These are phyloP conservation scores for Setaria viridis DNA, from an alignment of 202 grass and related monocot species.

Conservation along the genomic window DNA sequence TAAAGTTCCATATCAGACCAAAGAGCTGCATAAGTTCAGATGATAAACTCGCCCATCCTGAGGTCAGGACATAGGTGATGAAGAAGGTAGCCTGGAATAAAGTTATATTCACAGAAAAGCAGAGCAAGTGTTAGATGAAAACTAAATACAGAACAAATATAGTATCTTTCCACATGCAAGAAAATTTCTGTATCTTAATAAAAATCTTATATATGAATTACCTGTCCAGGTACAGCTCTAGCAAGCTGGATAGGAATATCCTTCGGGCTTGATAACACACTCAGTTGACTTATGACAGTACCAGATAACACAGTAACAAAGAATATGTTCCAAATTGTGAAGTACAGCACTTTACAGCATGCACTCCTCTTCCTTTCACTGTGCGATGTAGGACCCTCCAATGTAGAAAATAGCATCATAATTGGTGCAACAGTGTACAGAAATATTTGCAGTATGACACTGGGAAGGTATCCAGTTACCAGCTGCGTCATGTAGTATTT, in stretches of 20 bases:
- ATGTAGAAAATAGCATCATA: slow-evolving; percentile 91
- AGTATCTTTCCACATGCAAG: slow-evolving; percentile 18
- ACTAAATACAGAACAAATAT: slow-evolving; percentile 8
- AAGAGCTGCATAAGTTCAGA: slow-evolving; percentile 92
- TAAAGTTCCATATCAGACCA: slow-evolving; percentile 70
- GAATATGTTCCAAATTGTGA: slow-evolving; percentile 92
- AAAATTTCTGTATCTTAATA: not conserved
- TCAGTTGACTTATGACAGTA: slow-evolving; percentile 77
- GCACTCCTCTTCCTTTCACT: slow-evolving; percentile 94
- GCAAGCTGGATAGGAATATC: slow-evolving; percentile 81
- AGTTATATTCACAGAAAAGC: not conserved
- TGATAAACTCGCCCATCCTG: slow-evolving; percentile 93
- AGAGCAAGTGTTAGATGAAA: slow-evolving; percentile 13
- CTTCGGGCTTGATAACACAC: slow-evolving; percentile 70
- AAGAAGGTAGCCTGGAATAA: slow-evolving; percentile 87
- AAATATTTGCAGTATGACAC: slow-evolving; percentile 81
- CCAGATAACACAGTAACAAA: slow-evolving; percentile 92
- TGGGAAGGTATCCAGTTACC: slow-evolving; percentile 93
- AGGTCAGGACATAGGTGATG: slow-evolving; percentile 96
- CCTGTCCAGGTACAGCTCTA: slow-evolving; percentile 82
- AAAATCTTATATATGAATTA: slow-evolving; percentile 42
- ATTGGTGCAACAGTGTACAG: slow-evolving; percentile 71
- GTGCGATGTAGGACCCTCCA: slow-evolving; percentile 85
- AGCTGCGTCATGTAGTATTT: slow-evolving; percentile 69
- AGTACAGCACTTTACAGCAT: slow-evolving; percentile 86